These are phyloP conservation scores for Angomonas deanei DNA, from an alignment of 208 protist species.

Conservation along the genomic window DNA sequence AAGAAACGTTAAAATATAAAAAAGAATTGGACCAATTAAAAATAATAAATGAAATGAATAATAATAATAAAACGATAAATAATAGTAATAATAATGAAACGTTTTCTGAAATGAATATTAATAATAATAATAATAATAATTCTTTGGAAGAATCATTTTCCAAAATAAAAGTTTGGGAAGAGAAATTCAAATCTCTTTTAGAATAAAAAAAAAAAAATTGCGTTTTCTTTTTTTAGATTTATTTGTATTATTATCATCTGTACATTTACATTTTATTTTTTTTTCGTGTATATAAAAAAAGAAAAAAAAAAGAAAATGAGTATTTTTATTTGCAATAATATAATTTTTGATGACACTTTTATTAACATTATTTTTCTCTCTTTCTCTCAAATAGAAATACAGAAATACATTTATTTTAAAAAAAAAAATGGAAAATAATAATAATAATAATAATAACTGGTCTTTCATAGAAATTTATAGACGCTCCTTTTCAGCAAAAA, in stretches of 20 bases:
- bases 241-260: not conserved
- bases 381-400: not conserved
- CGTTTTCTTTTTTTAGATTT: not conserved
- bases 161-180: not conserved
- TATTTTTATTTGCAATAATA: too few species aligned
- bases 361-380: not conserved
- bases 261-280: conserved; percentile 2
- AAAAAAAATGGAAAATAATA: conserved; percentile 1
- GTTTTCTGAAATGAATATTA: not conserved
- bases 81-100: not conserved
- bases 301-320: too few species aligned
- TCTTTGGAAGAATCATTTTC: not conserved
- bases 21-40: not conserved
- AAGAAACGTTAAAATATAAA: not conserved
- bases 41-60: not conserved
- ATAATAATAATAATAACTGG: not conserved
- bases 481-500: not conserved
- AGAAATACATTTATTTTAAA: not conserved
- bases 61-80: not conserved
- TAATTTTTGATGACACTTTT: not conserved
- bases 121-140: not conserved
- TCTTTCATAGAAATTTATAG: conserved; percentile 1
- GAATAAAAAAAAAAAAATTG: not conserved
- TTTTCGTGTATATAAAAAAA: too few species aligned
- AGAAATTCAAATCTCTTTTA: not conserved